These are phyloP conservation scores for Chloromonas sp. DNA, from an alignment of 163 green algal species.

Conservation along the genomic window DNA sequence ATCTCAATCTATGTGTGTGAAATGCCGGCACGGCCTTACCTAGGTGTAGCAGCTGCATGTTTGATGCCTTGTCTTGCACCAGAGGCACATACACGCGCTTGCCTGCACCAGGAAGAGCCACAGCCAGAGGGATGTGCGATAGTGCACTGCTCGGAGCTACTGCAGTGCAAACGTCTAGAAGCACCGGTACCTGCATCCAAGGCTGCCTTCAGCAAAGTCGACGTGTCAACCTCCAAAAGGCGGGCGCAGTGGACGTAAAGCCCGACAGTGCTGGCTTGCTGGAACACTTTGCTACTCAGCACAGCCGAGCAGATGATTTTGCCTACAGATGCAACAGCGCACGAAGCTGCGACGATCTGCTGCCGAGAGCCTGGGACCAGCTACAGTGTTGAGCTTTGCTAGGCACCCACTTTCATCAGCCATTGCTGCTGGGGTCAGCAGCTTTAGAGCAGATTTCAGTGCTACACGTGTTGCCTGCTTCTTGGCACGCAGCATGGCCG, in stretches of 20 bases:
- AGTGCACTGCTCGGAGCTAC: too few relatives aligned
- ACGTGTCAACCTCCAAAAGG: slow-evolving; percentile 74
- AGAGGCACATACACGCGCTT: slow-evolving; percentile 62
- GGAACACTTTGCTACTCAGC: not conserved
- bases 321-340: not conserved
- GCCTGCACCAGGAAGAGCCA: slow-evolving; percentile 13
- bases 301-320: not conserved
- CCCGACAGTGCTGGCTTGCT: slow-evolving; percentile 26
- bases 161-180: too few relatives aligned
- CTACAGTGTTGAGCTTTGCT: not conserved
- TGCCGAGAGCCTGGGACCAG: not conserved
- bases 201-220: slow-evolving; percentile 40
- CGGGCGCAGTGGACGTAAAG: slow-evolving; percentile 72
- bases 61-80: slow-evolving; percentile 62
- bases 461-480: not conserved
- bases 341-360: not conserved
- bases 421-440: not conserved
- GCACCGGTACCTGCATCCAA: slow-evolving; percentile 31
- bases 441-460: not conserved
- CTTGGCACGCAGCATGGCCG: too few relatives aligned
- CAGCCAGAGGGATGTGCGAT: too few relatives aligned
- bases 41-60: slow-evolving; percentile 80
- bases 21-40: slow-evolving; percentile 20
- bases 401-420: too few relatives aligned
- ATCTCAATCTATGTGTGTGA: not conserved